Evolutionary conservation across 2,329 filamentous ascomycete genomes (phyloP), one percentile per base, ranked within the genome.

Genomic region (Boeremia lycopersici): DNA sequence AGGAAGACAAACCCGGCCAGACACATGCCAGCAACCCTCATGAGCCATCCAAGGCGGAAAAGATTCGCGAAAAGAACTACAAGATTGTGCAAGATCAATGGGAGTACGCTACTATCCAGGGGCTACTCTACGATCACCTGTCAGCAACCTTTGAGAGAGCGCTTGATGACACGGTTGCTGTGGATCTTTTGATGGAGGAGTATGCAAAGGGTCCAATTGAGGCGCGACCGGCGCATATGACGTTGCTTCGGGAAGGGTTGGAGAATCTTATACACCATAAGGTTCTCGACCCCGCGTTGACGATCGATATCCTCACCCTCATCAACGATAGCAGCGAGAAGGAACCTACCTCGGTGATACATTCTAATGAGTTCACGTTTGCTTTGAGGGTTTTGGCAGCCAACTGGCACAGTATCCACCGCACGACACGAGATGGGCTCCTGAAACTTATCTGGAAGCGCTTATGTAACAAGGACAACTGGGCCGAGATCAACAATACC

Each of bases 401-500:
- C 77, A 67, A 81, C 78, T 74, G 82, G 78, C 69, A 85, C 78
- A 61, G 82, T 81, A 64, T 80, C 74, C 64, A 79, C 78, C 62
- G 63, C 33, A 69, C 65, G 13, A 68, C 67, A 19, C 69, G 69
- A 59, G 82, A 87, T 25, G 77, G 80, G 29, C 70, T 82, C 31
- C 76, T 84, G 45, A 80, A 79, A 56, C 74, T 86, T n/a, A 90
- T 98, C 59, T 99, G 95, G 95, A 89, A 95, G 69, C 86, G 95
- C 48, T 88, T 91, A 57, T 89, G 89, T 67, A 83, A 93, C 62
- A 86, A 87, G 44, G 93, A 97, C 72, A 86, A 97, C 70, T 99
- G 95, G 95, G 79, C 83, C 25, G 81, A 79, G 54, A 84, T 96
- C 69, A 93, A 95, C 69, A 86, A 90, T 62, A 93, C 89, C 0